Evolutionary conservation across 257 asterid species (phyloP).

Genomic region (Haberlea rhodopensis): DNA sequence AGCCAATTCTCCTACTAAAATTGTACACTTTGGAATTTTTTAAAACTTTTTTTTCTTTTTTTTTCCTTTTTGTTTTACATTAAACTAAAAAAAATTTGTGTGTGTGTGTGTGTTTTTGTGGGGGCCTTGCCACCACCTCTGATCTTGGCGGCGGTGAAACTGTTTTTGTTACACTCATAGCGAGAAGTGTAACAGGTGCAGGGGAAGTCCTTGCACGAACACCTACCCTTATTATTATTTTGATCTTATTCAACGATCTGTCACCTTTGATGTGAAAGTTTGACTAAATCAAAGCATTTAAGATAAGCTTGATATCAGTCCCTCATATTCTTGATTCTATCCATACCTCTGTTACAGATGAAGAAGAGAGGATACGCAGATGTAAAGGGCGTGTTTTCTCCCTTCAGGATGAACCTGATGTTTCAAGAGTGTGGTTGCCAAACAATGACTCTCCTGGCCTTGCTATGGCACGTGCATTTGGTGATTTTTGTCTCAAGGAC

Average conservation of each 20-base stretch:
- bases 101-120: no score
- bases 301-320: background rate
- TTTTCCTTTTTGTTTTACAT: no score
- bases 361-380: constrained; percentile 81
- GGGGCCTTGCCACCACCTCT: no score
- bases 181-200: background rate
- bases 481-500: constrained; percentile 88
- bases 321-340: constrained; percentile 8
- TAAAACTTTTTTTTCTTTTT: no score
- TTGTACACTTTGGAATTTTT: background rate
- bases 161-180: background rate
- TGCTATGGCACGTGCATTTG: constrained; percentile 96
- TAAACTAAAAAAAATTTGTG: no score
- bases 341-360: constrained; percentile 43
- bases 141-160: background rate
- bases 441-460: constrained; percentile 80
- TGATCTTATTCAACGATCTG: background rate
- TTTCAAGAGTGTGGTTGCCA: constrained; percentile 87
- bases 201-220: no score
- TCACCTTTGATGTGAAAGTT: background rate
- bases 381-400: constrained; percentile 84
- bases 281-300: background rate
- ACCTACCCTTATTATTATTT: no score
- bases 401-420: constrained; percentile 80
- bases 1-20: background rate